Evolutionary conservation across 1,284 basidiomycete species (phyloP).

Genomic region (Ceratobasidium sp.): DNA sequence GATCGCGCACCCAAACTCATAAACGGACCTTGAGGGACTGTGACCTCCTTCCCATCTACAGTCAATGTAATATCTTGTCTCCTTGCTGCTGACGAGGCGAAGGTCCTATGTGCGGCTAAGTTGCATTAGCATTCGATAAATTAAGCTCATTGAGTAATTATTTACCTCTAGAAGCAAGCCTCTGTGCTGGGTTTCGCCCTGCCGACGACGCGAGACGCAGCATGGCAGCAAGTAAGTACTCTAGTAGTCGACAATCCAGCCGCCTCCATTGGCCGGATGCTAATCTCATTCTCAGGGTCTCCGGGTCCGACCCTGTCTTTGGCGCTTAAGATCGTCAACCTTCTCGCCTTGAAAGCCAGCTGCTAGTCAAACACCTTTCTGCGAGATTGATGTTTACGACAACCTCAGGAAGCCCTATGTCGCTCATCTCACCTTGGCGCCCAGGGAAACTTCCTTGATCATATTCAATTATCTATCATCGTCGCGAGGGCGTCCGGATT

Average conservation of each 20-base stretch:
- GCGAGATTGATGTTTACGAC: too few relatives aligned
- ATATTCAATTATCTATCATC: too few relatives aligned
- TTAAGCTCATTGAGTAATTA: neutral
- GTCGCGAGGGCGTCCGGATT: too few relatives aligned
- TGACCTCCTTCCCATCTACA: conserved; percentile 93
- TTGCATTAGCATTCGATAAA: neutral
- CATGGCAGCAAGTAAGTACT: conserved; percentile 21
- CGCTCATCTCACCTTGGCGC: too few relatives aligned
- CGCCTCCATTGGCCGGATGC: conserved; percentile 44
- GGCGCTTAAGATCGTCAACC: too few relatives aligned
- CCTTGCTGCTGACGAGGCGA: conserved; percentile 74
- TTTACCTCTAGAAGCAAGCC: conserved; percentile 32
- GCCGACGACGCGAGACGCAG: conserved; percentile 44
- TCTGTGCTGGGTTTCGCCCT: conserved; percentile 31
- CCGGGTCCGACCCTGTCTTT: too few relatives aligned
- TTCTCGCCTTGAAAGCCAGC: too few relatives aligned
- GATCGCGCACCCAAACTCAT: neutral
- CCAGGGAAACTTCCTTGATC: too few relatives aligned
- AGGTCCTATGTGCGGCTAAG: conserved; percentile 53
- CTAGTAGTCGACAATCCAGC: conserved; percentile 32
- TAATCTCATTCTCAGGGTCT: conserved; percentile 6
- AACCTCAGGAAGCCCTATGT: too few relatives aligned
- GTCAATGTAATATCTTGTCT: conserved; percentile 89
- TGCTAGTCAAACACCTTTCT: too few relatives aligned
- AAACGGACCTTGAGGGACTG: conserved; percentile 84